Conservation (phyloP, 2,329 filamentous ascomycete genomes). For the Colletotrichum sp. region DNA sequence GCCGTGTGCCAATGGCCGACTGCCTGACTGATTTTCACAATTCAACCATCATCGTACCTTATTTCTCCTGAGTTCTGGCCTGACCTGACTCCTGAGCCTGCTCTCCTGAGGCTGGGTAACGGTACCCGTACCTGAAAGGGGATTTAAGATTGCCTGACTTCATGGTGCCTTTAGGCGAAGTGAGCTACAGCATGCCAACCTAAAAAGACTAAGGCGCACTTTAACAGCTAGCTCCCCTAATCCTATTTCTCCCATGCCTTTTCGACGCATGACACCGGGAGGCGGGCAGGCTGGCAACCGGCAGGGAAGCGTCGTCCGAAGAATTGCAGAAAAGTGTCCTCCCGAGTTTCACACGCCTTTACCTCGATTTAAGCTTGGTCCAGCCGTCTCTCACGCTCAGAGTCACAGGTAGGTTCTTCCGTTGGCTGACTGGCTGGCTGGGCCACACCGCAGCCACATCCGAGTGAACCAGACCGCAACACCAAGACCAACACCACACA, state of each 20-base stretch:
- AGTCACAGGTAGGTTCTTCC: constrained; percentile 4
- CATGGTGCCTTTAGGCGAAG: constrained; percentile 1
- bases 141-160: constrained; percentile 4
- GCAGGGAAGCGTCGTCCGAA: constrained; percentile 1
- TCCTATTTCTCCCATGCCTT: not conserved
- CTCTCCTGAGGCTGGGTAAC: not conserved
- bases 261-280: not conserved
- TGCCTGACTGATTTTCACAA: not conserved
- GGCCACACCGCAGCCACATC: not conserved
- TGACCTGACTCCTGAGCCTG: not conserved
- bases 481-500: not conserved
- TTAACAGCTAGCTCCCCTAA: not conserved
- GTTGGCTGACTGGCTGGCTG: not conserved
- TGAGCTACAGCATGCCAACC: not conserved
- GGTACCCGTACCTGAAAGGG: not conserved
- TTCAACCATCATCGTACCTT: not conserved
- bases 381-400: constrained; percentile 15
- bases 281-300: not conserved
- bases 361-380: constrained; percentile 13
- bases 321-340: not conserved
- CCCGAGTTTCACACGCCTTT: constrained; percentile 7
- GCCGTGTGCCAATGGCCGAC: not conserved
- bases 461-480: not conserved
- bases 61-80: not conserved
- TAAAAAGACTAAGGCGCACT: not conserved